Percentiles rank a stretch among this genome's conserved stretches.
These are phyloP conservation scores for Chrysosphaeria jannelii DNA, from an alignment of 2,329 filamentous ascomycete genomes.

Conservation along the genomic window DNA sequence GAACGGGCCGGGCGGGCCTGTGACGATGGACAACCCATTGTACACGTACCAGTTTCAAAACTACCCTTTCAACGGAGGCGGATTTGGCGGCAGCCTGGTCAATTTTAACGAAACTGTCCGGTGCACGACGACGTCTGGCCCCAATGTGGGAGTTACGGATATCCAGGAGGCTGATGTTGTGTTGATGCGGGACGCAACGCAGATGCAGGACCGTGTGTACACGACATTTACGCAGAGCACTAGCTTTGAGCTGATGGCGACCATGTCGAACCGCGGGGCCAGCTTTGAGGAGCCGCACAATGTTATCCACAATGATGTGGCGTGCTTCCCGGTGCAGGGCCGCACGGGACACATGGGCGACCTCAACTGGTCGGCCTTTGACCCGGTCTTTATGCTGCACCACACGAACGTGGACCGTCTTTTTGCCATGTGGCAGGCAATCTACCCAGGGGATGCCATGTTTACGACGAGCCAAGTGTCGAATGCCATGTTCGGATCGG, in stretches of 20 bases:
- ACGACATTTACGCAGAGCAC: conserved; percentile 11
- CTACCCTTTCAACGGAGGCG: conserved; percentile 10
- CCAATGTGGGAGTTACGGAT: conserved; percentile 13
- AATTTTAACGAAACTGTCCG: conserved; percentile 11
- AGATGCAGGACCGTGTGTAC: conserved; percentile 9
- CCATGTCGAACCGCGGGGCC: conserved; percentile 9
- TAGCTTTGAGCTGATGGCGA: conserved; percentile 13
- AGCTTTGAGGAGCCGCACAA: conserved; percentile 17
- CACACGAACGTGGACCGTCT: conserved; percentile 29
- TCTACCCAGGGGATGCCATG: conserved; percentile 10
- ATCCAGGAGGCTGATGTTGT: conserved; percentile 5
- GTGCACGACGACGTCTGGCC: conserved; percentile 8
- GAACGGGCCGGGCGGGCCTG: conserved; percentile 6
- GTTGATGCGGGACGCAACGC: conserved; percentile 6
- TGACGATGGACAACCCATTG: conserved; percentile 16
- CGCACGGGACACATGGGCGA: conserved; percentile 9
- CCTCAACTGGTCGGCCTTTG: conserved; percentile 14
- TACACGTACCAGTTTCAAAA: conserved; percentile 18
- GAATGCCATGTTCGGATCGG: conserved; percentile 12
- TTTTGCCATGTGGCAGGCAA: conserved; percentile 18
- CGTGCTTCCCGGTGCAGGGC: conserved; percentile 7
- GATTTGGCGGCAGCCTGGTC: conserved; percentile 7
- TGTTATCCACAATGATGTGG: conserved; percentile 12
- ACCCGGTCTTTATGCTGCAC: conserved; percentile 19
- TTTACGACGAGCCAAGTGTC: conserved; percentile 7